Evolutionary conservation across 768 basidiomycete genomes (phyloP), one percentile per base, ranked within the genome.

Genomic region (Xerocomellus chrysenteron): DNA sequence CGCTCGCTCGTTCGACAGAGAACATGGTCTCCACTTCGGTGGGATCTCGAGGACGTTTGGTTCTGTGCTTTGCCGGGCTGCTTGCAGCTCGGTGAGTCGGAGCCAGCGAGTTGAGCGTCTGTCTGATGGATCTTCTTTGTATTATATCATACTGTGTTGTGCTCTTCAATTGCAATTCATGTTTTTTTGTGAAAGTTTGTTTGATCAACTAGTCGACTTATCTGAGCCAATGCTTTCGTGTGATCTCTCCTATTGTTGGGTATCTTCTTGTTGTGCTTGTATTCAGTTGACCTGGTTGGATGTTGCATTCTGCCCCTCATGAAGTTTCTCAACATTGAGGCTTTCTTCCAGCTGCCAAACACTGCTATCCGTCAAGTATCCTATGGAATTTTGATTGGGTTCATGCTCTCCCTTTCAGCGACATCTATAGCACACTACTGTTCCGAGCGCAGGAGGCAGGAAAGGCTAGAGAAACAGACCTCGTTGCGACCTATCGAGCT

Each of bases 321-420:
- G 67, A 59, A 33, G 37, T 39, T 52, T 12, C 11, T 13, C 19
- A 47, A 56, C 11, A 8, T 58, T 13, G 39, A 52, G 57, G 55
- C 65, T n/a, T 64, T 69, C 60, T 32, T 70, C 2, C 60, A 61
- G n/a, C 50, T 66, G 5, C 51, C 67, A 12, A 67, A 57, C n/a
- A 43, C 65, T 28, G 63, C 68, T 10, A 55, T 71, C 11, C 71
- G 70, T 7, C 74, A 77, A 41, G 37, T 81, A 0, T 61, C 76
- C 36, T 77, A 70, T 42, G 88, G 88, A 53, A 67, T 94, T 32
- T 50, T 93, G 36, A 66, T 93, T 16, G 94, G 94, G 0, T 79
- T 94, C 57, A 86, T 87, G 0, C 73, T 95, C 41, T 91, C 92
- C 0, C 56, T 89, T 5, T 86, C 91, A 0, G 83, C 85, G 6